Evolutionary conservation across 1,284 basidiomycete species (phyloP).

Genomic region (Abortiporus biennis): DNA sequence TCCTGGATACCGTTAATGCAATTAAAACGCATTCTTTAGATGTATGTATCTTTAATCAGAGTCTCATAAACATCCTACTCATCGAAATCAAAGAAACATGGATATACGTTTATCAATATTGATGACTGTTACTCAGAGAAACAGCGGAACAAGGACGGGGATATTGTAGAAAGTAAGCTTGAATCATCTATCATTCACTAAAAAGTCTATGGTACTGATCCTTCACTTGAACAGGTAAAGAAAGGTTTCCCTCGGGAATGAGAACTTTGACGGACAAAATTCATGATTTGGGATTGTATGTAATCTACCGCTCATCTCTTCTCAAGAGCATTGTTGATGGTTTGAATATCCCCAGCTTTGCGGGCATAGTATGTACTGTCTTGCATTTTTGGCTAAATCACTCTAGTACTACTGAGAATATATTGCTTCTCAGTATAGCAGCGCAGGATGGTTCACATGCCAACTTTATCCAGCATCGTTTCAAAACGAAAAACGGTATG

Average conservation of each 20-base stretch:
- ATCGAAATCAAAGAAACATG: slow-evolving; percentile 21
- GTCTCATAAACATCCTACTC: too few species aligned
- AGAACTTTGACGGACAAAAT: slow-evolving; percentile 37
- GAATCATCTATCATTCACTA: neutral
- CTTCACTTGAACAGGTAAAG: slow-evolving; percentile 23
- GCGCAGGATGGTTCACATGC: slow-evolving; percentile 50
- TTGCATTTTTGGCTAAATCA: neutral
- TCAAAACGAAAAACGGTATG: too few species aligned
- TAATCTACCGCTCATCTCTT: slow-evolving; percentile 9
- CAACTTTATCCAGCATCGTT: slow-evolving; percentile 46
- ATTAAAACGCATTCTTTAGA: too few species aligned
- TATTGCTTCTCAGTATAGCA: slow-evolving; percentile 38
- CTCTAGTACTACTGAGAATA: neutral
- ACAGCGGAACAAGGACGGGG: slow-evolving; percentile 25
- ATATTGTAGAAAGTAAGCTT: slow-evolving; percentile 26
- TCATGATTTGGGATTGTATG: slow-evolving; percentile 41
- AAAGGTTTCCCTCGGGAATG: slow-evolving; percentile 37
- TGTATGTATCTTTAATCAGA: too few species aligned
- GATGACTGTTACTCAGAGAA: slow-evolving; percentile 36
- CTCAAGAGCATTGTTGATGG: neutral
- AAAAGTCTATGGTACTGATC: neutral
- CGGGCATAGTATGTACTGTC: slow-evolving; percentile 24
- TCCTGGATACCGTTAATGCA: too few species aligned
- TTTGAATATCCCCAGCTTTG: slow-evolving; percentile 18
- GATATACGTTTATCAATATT: slow-evolving; percentile 32